These are phyloP conservation scores for Podaxis sp. DNA, from an alignment of 768 basidiomycete species.

Conservation along the genomic window DNA sequence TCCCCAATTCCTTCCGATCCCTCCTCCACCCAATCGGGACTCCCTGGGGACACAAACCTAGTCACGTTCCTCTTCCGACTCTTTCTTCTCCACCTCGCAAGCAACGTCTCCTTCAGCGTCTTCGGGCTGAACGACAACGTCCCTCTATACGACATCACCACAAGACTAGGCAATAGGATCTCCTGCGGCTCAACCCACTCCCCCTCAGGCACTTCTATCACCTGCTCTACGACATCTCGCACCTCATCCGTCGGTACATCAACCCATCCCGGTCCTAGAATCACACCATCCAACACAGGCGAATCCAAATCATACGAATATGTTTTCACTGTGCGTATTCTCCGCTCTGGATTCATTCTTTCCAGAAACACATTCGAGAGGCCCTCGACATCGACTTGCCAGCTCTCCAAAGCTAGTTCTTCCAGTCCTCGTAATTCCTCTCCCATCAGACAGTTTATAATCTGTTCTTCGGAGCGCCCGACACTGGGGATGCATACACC, in stretches of 20 bases:
- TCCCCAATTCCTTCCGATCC: background rate
- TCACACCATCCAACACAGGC: background rate
- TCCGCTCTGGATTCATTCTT: slow-evolving; percentile 15
- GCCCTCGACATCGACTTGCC: slow-evolving; percentile 13
- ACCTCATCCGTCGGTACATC: slow-evolving; percentile 12
- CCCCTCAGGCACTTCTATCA: slow-evolving; percentile 3
- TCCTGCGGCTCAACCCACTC: slow-evolving; percentile 9
- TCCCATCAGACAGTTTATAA: slow-evolving; percentile 1
- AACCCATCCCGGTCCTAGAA: background rate
- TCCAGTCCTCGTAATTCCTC: background rate
- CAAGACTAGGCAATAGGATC: slow-evolving; percentile 9
- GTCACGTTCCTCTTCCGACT: slow-evolving; percentile 1
- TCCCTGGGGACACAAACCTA: background rate
- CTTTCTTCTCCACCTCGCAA: slow-evolving; percentile 11
- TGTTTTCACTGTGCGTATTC: slow-evolving; percentile 6
- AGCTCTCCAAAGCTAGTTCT: slow-evolving; percentile 13
- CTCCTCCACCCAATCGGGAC: background rate
- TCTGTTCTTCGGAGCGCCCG: slow-evolving; percentile 9
- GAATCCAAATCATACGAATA: slow-evolving; percentile 10
- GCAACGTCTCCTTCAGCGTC: slow-evolving; percentile 1
- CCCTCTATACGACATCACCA: slow-evolving; percentile 6
- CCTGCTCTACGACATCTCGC: slow-evolving; percentile 1
- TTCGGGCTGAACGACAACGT: slow-evolving; percentile 4
- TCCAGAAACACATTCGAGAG: slow-evolving; percentile 12
- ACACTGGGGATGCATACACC: slow-evolving; percentile 11